These are phyloP conservation scores for Mycena vitilis DNA, from an alignment of 768 basidiomycete genomes.

Conservation along the genomic window DNA sequence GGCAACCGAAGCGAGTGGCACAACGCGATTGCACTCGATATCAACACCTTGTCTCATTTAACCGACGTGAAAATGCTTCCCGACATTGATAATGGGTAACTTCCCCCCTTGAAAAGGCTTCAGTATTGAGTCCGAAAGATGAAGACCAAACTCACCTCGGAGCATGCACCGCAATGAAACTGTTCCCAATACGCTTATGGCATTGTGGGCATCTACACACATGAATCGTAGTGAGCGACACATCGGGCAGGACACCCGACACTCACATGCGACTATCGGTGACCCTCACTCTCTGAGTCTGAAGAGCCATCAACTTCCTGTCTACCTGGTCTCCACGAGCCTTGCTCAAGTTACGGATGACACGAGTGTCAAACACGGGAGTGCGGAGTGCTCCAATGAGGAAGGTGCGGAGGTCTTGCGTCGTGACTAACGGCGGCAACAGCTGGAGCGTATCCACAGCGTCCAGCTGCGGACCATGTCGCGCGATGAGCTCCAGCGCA, in stretches of 20 bases:
- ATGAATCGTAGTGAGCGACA: conserved; percentile 21
- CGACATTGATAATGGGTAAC: conserved; percentile 98
- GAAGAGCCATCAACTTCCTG: conserved; percentile 76
- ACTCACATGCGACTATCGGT: conserved; percentile 93
- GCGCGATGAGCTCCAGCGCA: conserved; percentile 88
- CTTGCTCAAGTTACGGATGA: conserved; percentile 77
- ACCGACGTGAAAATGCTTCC: conserved; percentile 76
- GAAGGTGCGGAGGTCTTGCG: conserved; percentile 83
- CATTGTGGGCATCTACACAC: conserved; percentile 89
- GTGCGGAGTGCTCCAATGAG: conserved; percentile 75
- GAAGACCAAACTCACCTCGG: conserved; percentile 69
- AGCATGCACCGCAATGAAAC: conserved; percentile 93
- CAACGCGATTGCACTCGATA: neutral
- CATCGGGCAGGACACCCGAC: conserved; percentile 24
- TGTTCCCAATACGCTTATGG: conserved; percentile 92
- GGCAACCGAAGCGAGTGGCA: too few species aligned
- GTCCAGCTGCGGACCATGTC: conserved; percentile 86
- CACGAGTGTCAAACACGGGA: conserved; percentile 74
- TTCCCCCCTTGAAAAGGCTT: conserved; percentile 73
- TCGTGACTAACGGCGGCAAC: conserved; percentile 89
- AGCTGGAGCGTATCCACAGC: conserved; percentile 85
- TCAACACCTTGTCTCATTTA: conserved; percentile 56
- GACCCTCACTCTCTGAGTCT: conserved; percentile 87
- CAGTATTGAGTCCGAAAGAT: neutral
- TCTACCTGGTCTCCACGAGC: conserved; percentile 85